Evolutionary conservation across 768 basidiomycete species (phyloP).

Genomic region (Tricholoma sp.): DNA sequence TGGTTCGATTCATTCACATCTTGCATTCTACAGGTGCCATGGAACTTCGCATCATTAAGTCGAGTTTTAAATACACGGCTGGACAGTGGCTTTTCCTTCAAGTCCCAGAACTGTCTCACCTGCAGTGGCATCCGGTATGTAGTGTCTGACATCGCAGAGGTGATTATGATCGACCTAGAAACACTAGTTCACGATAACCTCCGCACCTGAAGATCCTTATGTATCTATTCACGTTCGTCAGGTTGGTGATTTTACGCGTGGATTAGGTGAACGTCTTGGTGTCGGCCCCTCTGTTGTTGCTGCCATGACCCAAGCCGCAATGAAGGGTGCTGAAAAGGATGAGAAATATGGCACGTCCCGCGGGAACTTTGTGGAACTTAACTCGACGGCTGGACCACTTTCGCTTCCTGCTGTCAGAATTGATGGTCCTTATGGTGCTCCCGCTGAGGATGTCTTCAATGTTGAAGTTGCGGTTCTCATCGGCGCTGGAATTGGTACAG

Average conservation of each 20-base stretch:
- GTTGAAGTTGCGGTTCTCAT: constrained; percentile 87
- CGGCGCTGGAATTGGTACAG: constrained; percentile 87
- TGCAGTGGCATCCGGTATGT: constrained; percentile 95
- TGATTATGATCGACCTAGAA: constrained; percentile 2
- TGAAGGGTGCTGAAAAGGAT: constrained; percentile 71
- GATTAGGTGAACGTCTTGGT: constrained; percentile 82
- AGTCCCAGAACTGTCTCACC: constrained; percentile 76
- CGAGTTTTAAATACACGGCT: constrained; percentile 85
- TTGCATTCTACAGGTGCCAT: constrained; percentile 57
- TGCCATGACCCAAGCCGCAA: constrained; percentile 71
- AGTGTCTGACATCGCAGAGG: not conserved
- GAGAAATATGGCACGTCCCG: constrained; percentile 40
- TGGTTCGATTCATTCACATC: constrained; percentile 2
- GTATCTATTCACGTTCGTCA: constrained; percentile 91
- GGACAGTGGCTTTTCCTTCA: constrained; percentile 93
- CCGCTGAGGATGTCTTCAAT: constrained; percentile 86
- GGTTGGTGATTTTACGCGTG: constrained; percentile 84
- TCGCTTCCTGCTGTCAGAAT: constrained; percentile 69
- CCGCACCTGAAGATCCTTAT: constrained; percentile 91
- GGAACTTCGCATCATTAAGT: constrained; percentile 90
- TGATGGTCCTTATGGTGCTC: constrained; percentile 92
- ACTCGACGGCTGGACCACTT: constrained; percentile 39
- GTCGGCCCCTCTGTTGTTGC: constrained; percentile 74
- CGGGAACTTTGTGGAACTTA: constrained; percentile 81
- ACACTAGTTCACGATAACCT: constrained; percentile 85